phyloP scores from a whole-genome alignment of 2,329 filamentous ascomycete genomes.

The Chrysosporium queenslandicum region DNA sequence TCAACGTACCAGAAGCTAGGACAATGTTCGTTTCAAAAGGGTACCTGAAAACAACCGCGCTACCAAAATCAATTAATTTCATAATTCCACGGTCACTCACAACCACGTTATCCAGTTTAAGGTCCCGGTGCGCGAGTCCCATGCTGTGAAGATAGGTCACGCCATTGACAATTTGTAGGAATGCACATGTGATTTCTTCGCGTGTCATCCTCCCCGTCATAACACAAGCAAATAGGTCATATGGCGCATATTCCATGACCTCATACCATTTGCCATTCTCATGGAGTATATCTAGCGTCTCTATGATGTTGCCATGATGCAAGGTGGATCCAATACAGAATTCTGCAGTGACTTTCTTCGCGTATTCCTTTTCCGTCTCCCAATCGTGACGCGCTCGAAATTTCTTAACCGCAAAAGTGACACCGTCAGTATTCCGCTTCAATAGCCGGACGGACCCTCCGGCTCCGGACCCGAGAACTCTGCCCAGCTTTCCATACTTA shows the following conservation, averaged over 20 bases:
- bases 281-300: slow-evolving; percentile 91
- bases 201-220: slow-evolving; percentile 97
- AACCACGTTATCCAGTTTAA: slow-evolving; percentile 96
- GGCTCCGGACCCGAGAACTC: slow-evolving; percentile 83
- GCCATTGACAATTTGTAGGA: slow-evolving; percentile 87
- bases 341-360: slow-evolving; percentile 95
- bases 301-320: slow-evolving; percentile 96
- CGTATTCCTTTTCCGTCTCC: slow-evolving; percentile 89
- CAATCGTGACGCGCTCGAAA: slow-evolving; percentile 87
- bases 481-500: slow-evolving; percentile 93
- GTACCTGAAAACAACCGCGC: slow-evolving; percentile 92
- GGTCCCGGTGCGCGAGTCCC: slow-evolving; percentile 84
- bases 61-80: slow-evolving; percentile 99
- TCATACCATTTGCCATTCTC: slow-evolving; percentile 94
- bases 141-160: slow-evolving; percentile 92
- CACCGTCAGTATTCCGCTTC: slow-evolving; percentile 84
- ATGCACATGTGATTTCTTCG: slow-evolving; percentile 82
- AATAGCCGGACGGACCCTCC: slow-evolving; percentile 89
- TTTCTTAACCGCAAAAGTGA: slow-evolving; percentile 95
- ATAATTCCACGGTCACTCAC: slow-evolving; percentile 94
- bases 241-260: slow-evolving; percentile 98
- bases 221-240: slow-evolving; percentile 90
- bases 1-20: slow-evolving; percentile 65
- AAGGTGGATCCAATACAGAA: slow-evolving; percentile 96
- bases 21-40: slow-evolving; percentile 88